Conservation (phyloP, 176 grass and related monocot species). For the Neostapfia colusana region DNA sequence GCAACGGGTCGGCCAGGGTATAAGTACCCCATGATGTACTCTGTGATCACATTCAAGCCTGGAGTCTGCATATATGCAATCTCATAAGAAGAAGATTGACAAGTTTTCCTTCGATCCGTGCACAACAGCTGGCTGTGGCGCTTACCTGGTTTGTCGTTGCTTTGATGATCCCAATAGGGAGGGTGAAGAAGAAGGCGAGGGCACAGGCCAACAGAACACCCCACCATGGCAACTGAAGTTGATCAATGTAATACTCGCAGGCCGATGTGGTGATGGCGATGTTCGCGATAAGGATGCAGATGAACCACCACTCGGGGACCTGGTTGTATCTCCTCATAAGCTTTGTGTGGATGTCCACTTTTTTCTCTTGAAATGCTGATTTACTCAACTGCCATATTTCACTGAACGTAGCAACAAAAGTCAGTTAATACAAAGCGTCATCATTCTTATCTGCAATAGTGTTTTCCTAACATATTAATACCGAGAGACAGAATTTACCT, state of each 20-base stretch:
- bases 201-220: constrained; percentile 77
- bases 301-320: constrained; percentile 88
- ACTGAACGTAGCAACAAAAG: constrained; percentile 23
- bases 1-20: constrained; percentile 79
- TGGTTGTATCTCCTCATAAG: constrained; percentile 83
- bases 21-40: constrained; percentile 89
- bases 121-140: background rate
- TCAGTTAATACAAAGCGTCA: background rate
- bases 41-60: constrained; percentile 84
- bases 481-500: constrained; percentile 4
- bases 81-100: background rate
- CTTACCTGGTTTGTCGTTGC: constrained; percentile 92
- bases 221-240: constrained; percentile 96
- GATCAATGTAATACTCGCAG: constrained; percentile 96
- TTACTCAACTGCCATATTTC: constrained; percentile 85
- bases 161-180: constrained; percentile 87
- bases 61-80: constrained; percentile 53
- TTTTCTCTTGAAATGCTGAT: constrained; percentile 75
- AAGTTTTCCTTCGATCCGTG: background rate
- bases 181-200: constrained; percentile 76
- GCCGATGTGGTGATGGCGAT: constrained; percentile 62
- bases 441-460: background rate
- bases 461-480: background rate
- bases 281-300: constrained; percentile 64
- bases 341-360: constrained; percentile 74